These are phyloP conservation scores for Moricandia moricandioides DNA, from an alignment of 345 rosid genomes.

Conservation along the genomic window DNA sequence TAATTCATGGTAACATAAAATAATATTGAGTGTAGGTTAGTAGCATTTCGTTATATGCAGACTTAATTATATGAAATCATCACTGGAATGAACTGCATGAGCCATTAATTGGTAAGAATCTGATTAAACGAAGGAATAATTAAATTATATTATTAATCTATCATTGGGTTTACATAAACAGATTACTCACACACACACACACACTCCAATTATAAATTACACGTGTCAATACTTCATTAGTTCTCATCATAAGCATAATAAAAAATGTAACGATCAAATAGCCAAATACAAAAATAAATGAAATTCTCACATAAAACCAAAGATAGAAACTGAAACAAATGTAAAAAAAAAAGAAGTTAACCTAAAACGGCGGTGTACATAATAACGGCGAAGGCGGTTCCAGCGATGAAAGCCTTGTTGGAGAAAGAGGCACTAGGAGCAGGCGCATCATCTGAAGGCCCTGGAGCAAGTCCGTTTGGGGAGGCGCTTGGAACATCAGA, in stretches of 20 bases:
- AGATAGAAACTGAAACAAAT: not conserved
- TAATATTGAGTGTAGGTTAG: too few species aligned
- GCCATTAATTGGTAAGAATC: too few species aligned
- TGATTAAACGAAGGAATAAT: too few species aligned
- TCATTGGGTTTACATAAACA: too few species aligned
- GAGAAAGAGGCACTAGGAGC: conserved; percentile 31
- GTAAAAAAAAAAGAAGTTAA: not conserved
- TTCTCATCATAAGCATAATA: not conserved
- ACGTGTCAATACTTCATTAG: too few species aligned
- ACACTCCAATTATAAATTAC: too few species aligned
- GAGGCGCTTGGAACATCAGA: conserved; percentile 36
- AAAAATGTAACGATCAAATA: not conserved
- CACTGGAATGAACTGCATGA: too few species aligned
- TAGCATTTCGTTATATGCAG: too few species aligned
- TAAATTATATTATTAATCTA: too few species aligned
- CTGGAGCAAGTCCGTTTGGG: conserved; percentile 27
- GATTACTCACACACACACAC: too few species aligned
- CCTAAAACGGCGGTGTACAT: conserved; percentile 47
- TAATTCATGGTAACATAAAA: too few species aligned
- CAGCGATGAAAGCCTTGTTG: conserved; percentile 43
- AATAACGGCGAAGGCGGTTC: conserved; percentile 50
- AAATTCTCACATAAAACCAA: conserved; percentile 34
- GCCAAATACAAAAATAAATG: conserved; percentile 15
- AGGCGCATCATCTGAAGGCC: conserved; percentile 21
- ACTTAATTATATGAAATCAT: too few species aligned